Evolutionary conservation across 2,329 filamentous ascomycete genomes (phyloP), one percentile per base, ranked within the genome.

Genomic region (Arthrobotrys musiformis): DNA sequence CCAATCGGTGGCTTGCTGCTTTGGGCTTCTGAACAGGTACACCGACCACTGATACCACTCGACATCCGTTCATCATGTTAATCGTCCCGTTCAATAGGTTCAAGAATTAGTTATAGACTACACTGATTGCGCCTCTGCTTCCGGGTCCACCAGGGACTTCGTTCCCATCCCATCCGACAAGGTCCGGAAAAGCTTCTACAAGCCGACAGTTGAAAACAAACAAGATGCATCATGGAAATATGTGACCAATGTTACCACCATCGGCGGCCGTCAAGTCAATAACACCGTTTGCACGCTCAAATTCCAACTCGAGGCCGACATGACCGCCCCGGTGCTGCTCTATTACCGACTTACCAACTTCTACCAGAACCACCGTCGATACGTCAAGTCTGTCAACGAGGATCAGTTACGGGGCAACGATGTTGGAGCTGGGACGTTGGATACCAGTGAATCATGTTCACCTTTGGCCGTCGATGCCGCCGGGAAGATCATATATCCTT

Each of bases 341-440:
- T 99, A 97, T 86, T 99, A 99, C 84, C 91, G 92, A 80, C 90
- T 99, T 79, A 94, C 93, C 72, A 97, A 98, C 85, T 99, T 99
- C 85, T 98, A 98, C 86, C 95, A 99, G 84, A 99, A 99, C 83
- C 95, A 99, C 83, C 91, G 95, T 79, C 91, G 94, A 84, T 99
- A 99, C 81, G 95, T 97, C 77, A 92, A 93, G 82, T 97, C 93
- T 0, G 91, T 97, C 81, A 91, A 94, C 82, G 88, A 90, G 70
- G 87, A 92, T 63, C 95, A 99, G 84, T 86, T 99, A 64, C 72
- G 64, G 33, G 72, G 72, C 7, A 56, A 64, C 15, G 92, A 91
- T 79, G 95, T 94, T 52, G 86, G 89, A 4, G 87, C 86, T 9
- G 87, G 92, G 17, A 85, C 86, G 33, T 92, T 98, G 80, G 84